Conservation (phyloP, 1,284 basidiomycete species). For the Ustilago nuda region DNA sequence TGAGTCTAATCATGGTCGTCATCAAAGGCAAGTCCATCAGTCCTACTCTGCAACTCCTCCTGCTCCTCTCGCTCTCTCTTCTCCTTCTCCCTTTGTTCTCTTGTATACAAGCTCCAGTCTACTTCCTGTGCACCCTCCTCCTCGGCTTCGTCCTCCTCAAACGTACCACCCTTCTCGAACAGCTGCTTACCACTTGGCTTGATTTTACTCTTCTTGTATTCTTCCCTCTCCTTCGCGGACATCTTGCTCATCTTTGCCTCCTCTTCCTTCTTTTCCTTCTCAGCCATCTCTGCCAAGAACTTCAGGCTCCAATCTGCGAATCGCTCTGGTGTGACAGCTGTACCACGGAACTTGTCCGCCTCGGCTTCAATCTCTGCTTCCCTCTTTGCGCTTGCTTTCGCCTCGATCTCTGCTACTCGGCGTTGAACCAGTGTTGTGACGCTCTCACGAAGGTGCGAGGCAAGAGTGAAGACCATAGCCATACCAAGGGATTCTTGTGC, state of each 20-base stretch:
- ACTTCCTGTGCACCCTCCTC: conserved; percentile 62
- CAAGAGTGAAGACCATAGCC: conserved; percentile 97
- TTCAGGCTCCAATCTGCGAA: conserved; percentile 84
- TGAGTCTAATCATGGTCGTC: conserved; percentile 33
- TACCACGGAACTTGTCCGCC: conserved; percentile 87
- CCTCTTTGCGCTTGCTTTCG: conserved; percentile 74
- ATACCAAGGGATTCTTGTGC: conserved; percentile 91
- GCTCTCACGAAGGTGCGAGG: conserved; percentile 85
- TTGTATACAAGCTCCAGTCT: conserved; percentile 61
- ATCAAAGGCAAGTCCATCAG: conserved; percentile 46
- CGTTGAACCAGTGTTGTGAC: conserved; percentile 74
- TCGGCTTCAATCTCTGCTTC: conserved; percentile 83
- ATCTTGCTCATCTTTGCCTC: conserved; percentile 81
- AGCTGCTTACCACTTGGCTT: conserved; percentile 76
- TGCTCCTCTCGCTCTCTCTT: conserved; percentile 57
- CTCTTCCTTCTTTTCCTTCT: conserved; percentile 77
- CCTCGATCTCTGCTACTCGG: conserved; percentile 74
- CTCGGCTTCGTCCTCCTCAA: conserved; percentile 51
- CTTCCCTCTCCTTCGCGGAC: conserved; percentile 87
- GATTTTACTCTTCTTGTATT: conserved; percentile 77
- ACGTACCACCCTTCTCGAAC: conserved; percentile 53
- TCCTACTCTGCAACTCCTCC: conserved; percentile 28
- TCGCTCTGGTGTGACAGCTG: conserved; percentile 83
- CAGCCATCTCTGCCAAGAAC: conserved; percentile 73
- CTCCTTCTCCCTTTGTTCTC: conserved; percentile 61